Evolutionary conservation across 805 yeast species (phyloP).

Genomic region (Candida lessepsii): DNA sequence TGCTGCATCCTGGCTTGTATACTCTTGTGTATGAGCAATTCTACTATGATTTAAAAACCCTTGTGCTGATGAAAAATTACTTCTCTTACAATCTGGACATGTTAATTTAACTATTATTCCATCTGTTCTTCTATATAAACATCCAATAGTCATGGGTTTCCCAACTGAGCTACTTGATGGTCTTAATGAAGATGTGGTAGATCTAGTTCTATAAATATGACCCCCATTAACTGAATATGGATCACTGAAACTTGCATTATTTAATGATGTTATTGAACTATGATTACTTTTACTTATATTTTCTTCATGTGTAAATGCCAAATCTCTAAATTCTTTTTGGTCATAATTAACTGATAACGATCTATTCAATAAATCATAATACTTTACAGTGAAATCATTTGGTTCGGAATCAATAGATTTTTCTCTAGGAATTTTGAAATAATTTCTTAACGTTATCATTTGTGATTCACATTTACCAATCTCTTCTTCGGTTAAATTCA

Average conservation of each 20-base stretch:
- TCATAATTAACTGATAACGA: constrained; percentile 32
- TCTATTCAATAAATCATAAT: constrained; percentile 36
- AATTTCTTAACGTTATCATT: constrained; percentile 49
- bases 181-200: constrained; percentile 52
- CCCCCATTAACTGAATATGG: background rate
- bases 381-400: constrained; percentile 43
- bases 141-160: constrained; percentile 28
- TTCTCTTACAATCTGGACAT: constrained; percentile 65
- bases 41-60: constrained; percentile 79
- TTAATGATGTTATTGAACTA: background rate
- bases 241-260: constrained; percentile 1
- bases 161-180: constrained; percentile 33
- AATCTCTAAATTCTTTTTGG: constrained; percentile 8
- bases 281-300: background rate
- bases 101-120: constrained; percentile 67
- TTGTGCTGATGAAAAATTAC: constrained; percentile 75
- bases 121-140: constrained; percentile 66
- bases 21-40: constrained; percentile 69
- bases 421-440: constrained; percentile 41
- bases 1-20: constrained; percentile 70
- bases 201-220: constrained; percentile 46
- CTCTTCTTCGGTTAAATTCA: constrained; percentile 50
- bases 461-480: constrained; percentile 58
- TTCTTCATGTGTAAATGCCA: constrained; percentile 3
- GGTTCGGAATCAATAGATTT: constrained; percentile 43